Base-by-base conservation (phyloP, 108 stramenopile genomes). In the Mayamaea pseudoterrestris region DNA sequence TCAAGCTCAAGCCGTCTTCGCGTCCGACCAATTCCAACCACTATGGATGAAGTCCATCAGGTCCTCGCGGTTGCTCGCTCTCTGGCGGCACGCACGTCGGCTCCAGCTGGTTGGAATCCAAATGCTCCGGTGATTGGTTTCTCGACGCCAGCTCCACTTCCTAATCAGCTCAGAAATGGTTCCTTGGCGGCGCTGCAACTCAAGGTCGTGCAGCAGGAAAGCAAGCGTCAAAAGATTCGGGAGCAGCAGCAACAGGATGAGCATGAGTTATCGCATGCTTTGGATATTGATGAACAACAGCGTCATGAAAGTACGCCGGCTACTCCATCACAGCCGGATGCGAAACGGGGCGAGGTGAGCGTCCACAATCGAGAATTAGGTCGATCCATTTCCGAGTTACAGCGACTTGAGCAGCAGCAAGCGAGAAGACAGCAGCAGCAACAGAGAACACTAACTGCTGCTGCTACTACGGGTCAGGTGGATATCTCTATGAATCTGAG, bases 81-180 rank as follows among this genome's bases (percentile, higher is more conserved):
- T 29, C 76, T 71, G 53, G 62, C 83, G 6, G 27, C 68, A 13
- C 65, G 80, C 8, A 90, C 88, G 12, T 74, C 71, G 12, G 88
- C 88, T 18, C 88, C 88, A 12, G 74, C 74, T 16, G 78, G 69
- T 37, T 90, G 88, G 88, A 84, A 85, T 66, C 68, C 88, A 12
- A 60, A 62, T 23, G 60, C 78, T 11, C 88, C 88, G 27, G 77
- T 85, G 22, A 50, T 81, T 4, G 80, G 80, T 40, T 90, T 90
- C 58, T 57, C 74, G 30, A 90, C 80, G 11, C 88, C 88, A 27
- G 85, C 78, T 50, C 88, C 88, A 0, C 41, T 84, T 27, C 88
- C 88, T 1, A 80, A 90, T 70, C 88, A 90, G 42, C 37, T 90
- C 22, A 74, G 88, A 11, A 75, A 78, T 4, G 82, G 88, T 8